phyloP scores from a whole-genome alignment of 2,329 filamentous ascomycete genomes.

The Cercospora citrullina region DNA sequence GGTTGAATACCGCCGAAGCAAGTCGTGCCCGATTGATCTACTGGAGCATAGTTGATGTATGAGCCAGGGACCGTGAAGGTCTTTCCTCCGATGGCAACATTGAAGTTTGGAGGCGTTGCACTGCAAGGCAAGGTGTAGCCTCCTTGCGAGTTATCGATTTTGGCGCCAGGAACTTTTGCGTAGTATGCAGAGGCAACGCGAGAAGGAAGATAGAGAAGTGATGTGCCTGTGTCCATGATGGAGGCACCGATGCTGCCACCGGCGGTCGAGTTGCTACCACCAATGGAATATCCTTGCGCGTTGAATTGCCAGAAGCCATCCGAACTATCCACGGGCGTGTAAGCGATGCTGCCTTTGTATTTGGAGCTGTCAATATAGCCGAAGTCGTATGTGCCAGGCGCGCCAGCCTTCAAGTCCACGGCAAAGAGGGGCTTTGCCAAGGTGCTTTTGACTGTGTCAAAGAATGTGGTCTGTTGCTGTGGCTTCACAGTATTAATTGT shows the following conservation, averaged over 20 bases:
- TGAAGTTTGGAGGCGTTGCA: slow-evolving; percentile 55
- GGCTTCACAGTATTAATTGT: slow-evolving; percentile 60
- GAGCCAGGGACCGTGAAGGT: slow-evolving; percentile 54
- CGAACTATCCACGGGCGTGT: slow-evolving; percentile 55
- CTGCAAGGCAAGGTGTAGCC: slow-evolving; percentile 59
- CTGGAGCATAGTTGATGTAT: slow-evolving; percentile 57
- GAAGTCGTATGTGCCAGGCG: slow-evolving; percentile 57
- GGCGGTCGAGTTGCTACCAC: slow-evolving; percentile 43
- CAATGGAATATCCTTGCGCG: slow-evolving; percentile 58
- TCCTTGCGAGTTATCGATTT: slow-evolving; percentile 50
- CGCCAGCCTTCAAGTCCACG: slow-evolving; percentile 56
- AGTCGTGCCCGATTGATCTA: slow-evolving; percentile 40
- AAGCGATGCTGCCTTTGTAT: slow-evolving; percentile 60
- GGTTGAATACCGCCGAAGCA: slow-evolving; percentile 79
- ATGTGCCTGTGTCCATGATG: slow-evolving; percentile 72
- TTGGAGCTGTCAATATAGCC: slow-evolving; percentile 58
- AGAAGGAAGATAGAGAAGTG: slow-evolving; percentile 61
- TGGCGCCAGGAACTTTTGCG: slow-evolving; percentile 54
- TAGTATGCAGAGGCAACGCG: slow-evolving; percentile 61
- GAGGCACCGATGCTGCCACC: slow-evolving; percentile 51
- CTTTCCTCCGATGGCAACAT: slow-evolving; percentile 52
- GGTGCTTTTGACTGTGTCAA: slow-evolving; percentile 57
- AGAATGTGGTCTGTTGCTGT: slow-evolving; percentile 56
- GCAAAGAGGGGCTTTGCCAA: slow-evolving; percentile 59
- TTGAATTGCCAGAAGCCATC: slow-evolving; percentile 66